A percentile compares a stretch with the other conserved stretches of the same genome.
These are phyloP conservation scores for Geum urbanum DNA, from an alignment of 306 rosid species.

Conservation along the genomic window DNA sequence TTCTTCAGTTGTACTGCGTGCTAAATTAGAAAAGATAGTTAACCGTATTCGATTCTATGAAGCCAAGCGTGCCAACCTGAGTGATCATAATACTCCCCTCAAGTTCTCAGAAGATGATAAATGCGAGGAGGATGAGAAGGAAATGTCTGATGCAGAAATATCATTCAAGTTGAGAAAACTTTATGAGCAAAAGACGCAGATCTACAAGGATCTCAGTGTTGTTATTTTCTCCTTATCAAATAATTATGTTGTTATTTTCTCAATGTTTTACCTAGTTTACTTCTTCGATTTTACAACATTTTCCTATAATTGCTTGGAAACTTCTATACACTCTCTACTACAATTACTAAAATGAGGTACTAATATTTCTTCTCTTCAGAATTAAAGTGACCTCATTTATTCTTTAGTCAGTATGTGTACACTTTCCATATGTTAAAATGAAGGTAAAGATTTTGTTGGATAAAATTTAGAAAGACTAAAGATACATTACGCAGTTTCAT, in stretches of 20 bases:
- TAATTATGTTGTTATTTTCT: no score
- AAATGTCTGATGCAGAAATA: constrained; percentile 61
- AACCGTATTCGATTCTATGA: constrained; percentile 76
- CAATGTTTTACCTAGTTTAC: no score
- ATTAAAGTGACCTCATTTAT: not conserved
- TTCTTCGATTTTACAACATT: no score
- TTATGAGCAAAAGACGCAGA: constrained; percentile 77
- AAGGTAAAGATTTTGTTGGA: constrained; percentile 6
- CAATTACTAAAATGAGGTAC: constrained; percentile 49
- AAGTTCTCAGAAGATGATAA: constrained; percentile 37
- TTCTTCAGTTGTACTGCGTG: constrained; percentile 55
- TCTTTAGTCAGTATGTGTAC: not conserved
- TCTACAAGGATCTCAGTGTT: constrained; percentile 71
- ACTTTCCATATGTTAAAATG: constrained; percentile 23
- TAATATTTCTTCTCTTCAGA: not conserved
- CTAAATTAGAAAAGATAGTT: constrained; percentile 71
- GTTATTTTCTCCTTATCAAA: no score
- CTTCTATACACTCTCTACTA: not conserved
- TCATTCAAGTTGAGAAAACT: constrained; percentile 59
- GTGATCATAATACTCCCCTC: constrained; percentile 51
- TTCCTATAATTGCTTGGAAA: not conserved
- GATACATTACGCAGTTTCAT: not conserved
- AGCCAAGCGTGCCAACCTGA: constrained; percentile 67
- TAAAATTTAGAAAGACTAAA: not conserved
- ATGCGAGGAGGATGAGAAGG: constrained; percentile 46